Evolutionary conservation across 441 rosid genomes (phyloP), one percentile per base, ranked within the genome.

Genomic region (Populus trichocarpa): DNA sequence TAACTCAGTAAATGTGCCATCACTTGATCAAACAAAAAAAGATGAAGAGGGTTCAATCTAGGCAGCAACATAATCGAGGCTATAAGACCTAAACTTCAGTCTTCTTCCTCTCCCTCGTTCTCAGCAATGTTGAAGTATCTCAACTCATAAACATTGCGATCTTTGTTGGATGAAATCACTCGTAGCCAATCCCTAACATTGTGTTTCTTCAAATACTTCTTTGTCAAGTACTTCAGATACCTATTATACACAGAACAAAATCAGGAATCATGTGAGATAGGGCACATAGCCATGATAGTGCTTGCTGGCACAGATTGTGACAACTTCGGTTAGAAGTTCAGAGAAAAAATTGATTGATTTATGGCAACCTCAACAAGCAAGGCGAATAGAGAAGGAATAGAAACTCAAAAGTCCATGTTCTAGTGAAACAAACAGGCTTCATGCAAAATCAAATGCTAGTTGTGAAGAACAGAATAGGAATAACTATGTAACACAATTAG

Each of bases 121-220:
- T 94, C 96, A 6, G 93, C 94, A 63, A 90, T 92, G 84, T 94
- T 88, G 90, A 94, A 94, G 92, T 92, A 92, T 87, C 97, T 90
- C 71, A 90, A 74, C 79, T 93, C 98, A 67, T 85, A 86, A 81
- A 57, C 63, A 57, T 57, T 20, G 22, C 10, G 63, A 57, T 57
- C 23, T 2, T 20, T 57, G 10, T 57, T 57, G 63, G 63, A 57
- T 7, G 63, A 57, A 57, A 57, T 57, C 63, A 57, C 63, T 57
- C 23, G 10, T 57, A 57, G 63, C 63, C 23, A 57, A 57, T 57
- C 63, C 63, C 63, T 20, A 18, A 57, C 63, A 57, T 57, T 57
- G 23, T 57, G 10, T 57, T 57, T 57, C 63, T 57, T 57, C 63
- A 57, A 57, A 57, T 57, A 57, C 63, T 57, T 57, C 22, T 20